phyloP scores from a whole-genome alignment of 441 rosid species.

The Cnidoscolus chayamansa region DNA sequence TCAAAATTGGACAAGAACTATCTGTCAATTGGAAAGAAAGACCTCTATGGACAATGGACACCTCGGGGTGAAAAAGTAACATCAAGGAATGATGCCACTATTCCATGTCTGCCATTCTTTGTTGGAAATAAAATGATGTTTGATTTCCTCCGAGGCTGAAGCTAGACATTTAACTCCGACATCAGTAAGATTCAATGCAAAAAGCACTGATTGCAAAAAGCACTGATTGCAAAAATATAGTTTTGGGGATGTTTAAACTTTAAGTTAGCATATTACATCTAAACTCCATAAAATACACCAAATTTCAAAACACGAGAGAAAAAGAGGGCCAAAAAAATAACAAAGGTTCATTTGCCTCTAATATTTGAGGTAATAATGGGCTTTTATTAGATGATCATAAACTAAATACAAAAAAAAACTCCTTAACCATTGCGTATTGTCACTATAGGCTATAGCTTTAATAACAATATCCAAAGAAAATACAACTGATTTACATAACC shows the following conservation, averaged over 20 bases:
- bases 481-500: constrained; percentile 56
- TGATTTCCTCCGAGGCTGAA: constrained; percentile 14
- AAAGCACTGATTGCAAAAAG: background rate
- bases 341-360: background rate
- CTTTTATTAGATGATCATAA: constrained; percentile 19
- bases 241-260: background rate
- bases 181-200: constrained; percentile 11
- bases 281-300: constrained; percentile 1
- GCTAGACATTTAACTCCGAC: constrained; percentile 12
- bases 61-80: constrained; percentile 11
- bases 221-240: background rate
- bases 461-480: constrained; percentile 37
- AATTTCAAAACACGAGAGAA: background rate
- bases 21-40: constrained; percentile 11
- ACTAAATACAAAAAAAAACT: constrained; percentile 22
- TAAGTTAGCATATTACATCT: constrained; percentile 4
- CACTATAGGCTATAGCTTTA: constrained; percentile 24
- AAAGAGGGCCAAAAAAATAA: background rate
- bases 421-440: constrained; percentile 13
- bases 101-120: constrained; percentile 1
- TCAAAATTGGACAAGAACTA: constrained; percentile 10
- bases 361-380: constrained; percentile 17
- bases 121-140: constrained; percentile 7
- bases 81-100: constrained; percentile 21
- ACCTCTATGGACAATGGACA: constrained; percentile 13